These are phyloP conservation scores for Truncatella angustata DNA, from an alignment of 2,329 filamentous ascomycete genomes.

Conservation along the genomic window DNA sequence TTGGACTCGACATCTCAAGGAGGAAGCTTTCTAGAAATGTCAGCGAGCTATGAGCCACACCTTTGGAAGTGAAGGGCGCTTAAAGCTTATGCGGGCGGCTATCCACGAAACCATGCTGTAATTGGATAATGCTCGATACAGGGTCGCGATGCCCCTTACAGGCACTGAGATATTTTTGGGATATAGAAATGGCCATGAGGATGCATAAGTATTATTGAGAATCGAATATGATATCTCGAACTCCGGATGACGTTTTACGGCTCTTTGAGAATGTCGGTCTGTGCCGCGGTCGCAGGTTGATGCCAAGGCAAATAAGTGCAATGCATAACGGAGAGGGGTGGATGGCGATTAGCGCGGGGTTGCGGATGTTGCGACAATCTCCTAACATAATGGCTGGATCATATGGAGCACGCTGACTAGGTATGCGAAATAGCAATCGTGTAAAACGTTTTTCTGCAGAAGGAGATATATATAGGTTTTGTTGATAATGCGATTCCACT, in stretches of 20 bases:
- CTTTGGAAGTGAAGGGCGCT: neutral
- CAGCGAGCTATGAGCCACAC: neutral
- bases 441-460: too few relatives aligned
- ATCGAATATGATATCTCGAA: neutral
- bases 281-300: too few relatives aligned
- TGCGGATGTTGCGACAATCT: too few relatives aligned
- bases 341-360: too few relatives aligned
- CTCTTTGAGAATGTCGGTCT: too few relatives aligned
- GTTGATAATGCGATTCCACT: too few relatives aligned
- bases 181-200: neutral
- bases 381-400: too few relatives aligned
- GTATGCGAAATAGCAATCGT: too few relatives aligned
- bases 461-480: too few relatives aligned
- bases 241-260: neutral
- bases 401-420: too few relatives aligned
- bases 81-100: conserved; percentile 5
- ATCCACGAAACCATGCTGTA: neutral
- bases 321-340: too few relatives aligned
- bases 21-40: conserved; percentile 9
- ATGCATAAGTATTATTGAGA: neutral
- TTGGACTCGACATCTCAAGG: neutral
- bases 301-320: too few relatives aligned
- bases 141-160: neutral
- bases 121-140: neutral
- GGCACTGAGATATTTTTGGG: neutral